Percentiles rank a stretch among this genome's conserved stretches.
phyloP scores from a whole-genome alignment of 2,329 filamentous ascomycete genomes.

The Colletotrichum filicis region DNA sequence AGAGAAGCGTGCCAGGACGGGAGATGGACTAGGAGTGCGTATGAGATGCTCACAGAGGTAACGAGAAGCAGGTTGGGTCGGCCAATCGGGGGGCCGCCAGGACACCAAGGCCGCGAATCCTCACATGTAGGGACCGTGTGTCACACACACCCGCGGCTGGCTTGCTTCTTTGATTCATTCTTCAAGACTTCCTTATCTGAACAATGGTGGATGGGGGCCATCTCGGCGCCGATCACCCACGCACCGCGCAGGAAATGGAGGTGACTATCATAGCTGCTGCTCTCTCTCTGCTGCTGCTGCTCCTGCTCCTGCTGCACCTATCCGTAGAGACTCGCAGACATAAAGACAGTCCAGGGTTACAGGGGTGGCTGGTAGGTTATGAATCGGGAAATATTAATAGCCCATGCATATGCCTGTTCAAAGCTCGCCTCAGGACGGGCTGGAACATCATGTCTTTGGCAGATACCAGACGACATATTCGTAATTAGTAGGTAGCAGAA shows the following conservation, averaged over 20 bases:
- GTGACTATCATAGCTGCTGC: not conserved
- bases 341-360: not conserved
- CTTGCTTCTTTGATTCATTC: conserved; percentile 18
- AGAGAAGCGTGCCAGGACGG: not conserved
- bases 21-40: not conserved
- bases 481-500: not conserved
- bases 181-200: conserved; percentile 26
- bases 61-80: not conserved
- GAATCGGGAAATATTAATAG: conserved; percentile 31
- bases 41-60: not conserved
- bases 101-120: conserved; percentile 19
- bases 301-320: not conserved
- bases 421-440: not conserved
- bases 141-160: not conserved
- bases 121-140: conserved; percentile 2
- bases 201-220: conserved; percentile 25
- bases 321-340: not conserved
- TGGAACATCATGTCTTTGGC: not conserved
- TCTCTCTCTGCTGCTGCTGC: not conserved
- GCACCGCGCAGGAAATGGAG: not conserved
- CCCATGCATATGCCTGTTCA: conserved; percentile 6
- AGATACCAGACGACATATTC: not conserved
- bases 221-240: conserved; percentile 31
- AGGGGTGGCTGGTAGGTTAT: not conserved
- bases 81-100: conserved; percentile 29